Evolutionary conservation across 176 grass and related monocot species (phyloP), one percentile per base, ranked within the genome.

Genomic region (Ensete ventricosum): DNA sequence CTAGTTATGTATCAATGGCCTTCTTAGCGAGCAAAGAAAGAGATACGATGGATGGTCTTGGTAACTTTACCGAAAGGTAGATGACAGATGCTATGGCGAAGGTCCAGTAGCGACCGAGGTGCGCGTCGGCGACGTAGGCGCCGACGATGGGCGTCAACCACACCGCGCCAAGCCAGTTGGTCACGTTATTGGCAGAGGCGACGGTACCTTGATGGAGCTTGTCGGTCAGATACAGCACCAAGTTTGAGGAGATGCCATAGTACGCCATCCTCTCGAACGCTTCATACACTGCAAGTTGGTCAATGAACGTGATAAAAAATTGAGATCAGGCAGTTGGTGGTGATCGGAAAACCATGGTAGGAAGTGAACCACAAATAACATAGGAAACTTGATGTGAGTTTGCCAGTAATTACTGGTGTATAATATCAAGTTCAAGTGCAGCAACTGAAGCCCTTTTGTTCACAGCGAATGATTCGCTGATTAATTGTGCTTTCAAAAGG

Each of bases 151-250:
- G 81, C 66, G 43, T 84, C 55, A 84, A 62, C 67, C 75, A 84
- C 17, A 76, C 78, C 50, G 81, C 26, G 22, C 85, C 81, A 2
- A 79, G 60, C 81, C 85, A 87, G 69, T 87, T 76, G 21, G 85
- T 87, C 64, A 83, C 75, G 73, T 78, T 87, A 80, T 83, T 83
- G 22, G 85, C 73, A n/a, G 85, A 77, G 71, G 75, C 78, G 16
- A 87, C 80, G 9, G 80, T 87, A 3, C 85, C 85, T 74, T 87
- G 85, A 52, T 84, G 85, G 17, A 83, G 77, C 73, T 77, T 83
- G 3, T 58, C 49, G 14, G 85, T 81, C 6, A 83, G 48, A 54
- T 87, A 87, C 9, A 79, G 78, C 50, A 83, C 63, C 66, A 87
- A 72, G 78, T 87, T 87, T 1, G 85, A 52, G 62, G 85, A 76